Conservation (phyloP, 257 asterid genomes). For the Penstemon davidsonii region DNA sequence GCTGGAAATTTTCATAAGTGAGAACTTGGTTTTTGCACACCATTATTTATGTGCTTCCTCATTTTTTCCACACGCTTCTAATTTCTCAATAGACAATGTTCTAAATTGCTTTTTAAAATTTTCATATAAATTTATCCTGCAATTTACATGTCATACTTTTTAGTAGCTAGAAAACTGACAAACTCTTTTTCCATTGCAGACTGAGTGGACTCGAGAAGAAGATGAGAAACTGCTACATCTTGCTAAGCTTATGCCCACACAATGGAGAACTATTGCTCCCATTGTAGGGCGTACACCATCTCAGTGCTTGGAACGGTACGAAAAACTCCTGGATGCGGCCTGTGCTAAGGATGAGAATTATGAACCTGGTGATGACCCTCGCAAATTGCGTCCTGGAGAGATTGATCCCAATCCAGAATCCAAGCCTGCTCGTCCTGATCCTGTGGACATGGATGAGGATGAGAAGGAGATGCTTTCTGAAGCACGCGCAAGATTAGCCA, state of each 20-base stretch:
- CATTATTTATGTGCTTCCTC: too few relatives aligned
- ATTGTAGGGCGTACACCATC: slow-evolving; percentile 97
- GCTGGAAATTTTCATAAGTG: too few relatives aligned
- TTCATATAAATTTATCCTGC: too few relatives aligned
- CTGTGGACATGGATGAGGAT: slow-evolving; percentile 99
- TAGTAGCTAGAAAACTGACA: slow-evolving; percentile 7
- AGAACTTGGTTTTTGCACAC: too few relatives aligned
- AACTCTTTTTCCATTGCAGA: slow-evolving; percentile 44
- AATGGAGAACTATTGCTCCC: slow-evolving; percentile 94
- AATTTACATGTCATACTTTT: not conserved
- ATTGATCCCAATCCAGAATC: slow-evolving; percentile 99
- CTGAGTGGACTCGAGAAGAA: slow-evolving; percentile 97
- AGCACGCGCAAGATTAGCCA: slow-evolving; percentile 94
- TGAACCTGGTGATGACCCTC: slow-evolving; percentile 90
- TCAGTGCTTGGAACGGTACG: slow-evolving; percentile 92
- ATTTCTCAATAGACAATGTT: too few relatives aligned
- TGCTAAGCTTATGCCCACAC: slow-evolving; percentile 97
- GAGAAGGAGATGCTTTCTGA: slow-evolving; percentile 99
- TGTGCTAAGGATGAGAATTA: slow-evolving; percentile 95
- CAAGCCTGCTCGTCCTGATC: slow-evolving; percentile 99
- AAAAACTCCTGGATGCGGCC: slow-evolving; percentile 96
- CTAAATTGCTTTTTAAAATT: not conserved
- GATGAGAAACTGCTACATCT: slow-evolving; percentile 93
- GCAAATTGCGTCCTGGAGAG: slow-evolving; percentile 97
- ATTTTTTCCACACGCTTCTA: too few relatives aligned